These are phyloP conservation scores for Exophiala sideris DNA, from an alignment of 2,329 filamentous ascomycete species.

Conservation along the genomic window DNA sequence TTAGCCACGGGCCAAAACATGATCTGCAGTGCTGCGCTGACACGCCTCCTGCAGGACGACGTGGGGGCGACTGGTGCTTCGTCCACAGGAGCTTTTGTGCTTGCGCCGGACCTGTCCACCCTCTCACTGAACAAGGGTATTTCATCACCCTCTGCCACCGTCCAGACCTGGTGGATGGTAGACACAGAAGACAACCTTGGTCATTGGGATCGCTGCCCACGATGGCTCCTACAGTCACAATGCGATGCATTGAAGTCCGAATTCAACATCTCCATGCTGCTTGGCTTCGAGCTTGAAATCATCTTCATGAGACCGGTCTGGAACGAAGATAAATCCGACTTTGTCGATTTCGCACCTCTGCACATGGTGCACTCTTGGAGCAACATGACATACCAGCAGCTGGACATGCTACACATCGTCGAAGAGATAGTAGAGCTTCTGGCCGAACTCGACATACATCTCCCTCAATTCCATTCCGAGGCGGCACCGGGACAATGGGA, in stretches of 20 bases:
- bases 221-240: conserved; percentile 58
- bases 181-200: conserved; percentile 35
- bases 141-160: conserved; percentile 57
- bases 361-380: conserved; percentile 69
- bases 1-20: conserved; percentile 50
- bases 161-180: conserved; percentile 65
- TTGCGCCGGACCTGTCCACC: conserved; percentile 64
- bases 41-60: conserved; percentile 69
- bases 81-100: conserved; percentile 62
- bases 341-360: conserved; percentile 44
- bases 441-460: conserved; percentile 58
- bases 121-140: conserved; percentile 58
- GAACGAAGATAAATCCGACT: conserved; percentile 28
- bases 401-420: conserved; percentile 56
- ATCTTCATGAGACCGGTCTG: conserved; percentile 59
- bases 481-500: conserved; percentile 73
- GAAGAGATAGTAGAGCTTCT: conserved; percentile 64
- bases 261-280: conserved; percentile 56
- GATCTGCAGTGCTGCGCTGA: conserved; percentile 61
- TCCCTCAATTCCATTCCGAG: conserved; percentile 74
- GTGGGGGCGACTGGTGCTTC: conserved; percentile 51
- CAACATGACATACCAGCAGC: conserved; percentile 60
- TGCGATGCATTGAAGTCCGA: conserved; percentile 51
- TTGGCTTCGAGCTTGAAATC: conserved; percentile 82
- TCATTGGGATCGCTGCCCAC: conserved; percentile 54